A percentile compares a stretch with the other conserved stretches of the same genome.
Conservation (phyloP, 768 basidiomycete species). For the Tricholoma sp. region DNA sequence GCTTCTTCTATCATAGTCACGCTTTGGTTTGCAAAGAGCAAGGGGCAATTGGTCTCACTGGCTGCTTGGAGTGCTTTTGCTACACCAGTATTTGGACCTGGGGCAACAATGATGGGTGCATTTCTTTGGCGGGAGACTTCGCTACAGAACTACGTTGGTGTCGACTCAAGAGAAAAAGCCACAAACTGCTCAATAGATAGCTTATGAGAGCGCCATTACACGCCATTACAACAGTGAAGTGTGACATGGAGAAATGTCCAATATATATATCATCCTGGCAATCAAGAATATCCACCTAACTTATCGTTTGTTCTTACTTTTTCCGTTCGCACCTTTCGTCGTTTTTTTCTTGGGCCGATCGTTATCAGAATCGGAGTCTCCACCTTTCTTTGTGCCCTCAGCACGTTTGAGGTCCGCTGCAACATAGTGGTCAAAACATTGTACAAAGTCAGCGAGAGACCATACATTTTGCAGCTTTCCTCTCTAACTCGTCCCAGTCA, state of each 20-base stretch:
- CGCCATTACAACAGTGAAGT: neutral
- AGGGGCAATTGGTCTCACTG: slow-evolving; percentile 27
- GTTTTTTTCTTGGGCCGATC: slow-evolving; percentile 46
- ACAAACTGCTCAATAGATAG: neutral
- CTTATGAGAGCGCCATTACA: neutral
- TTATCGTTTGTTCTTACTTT: slow-evolving; percentile 31
- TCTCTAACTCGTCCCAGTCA: slow-evolving; percentile 95
- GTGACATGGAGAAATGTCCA: neutral
- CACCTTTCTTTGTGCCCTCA: slow-evolving; percentile 33
- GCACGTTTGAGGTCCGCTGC: slow-evolving; percentile 48
- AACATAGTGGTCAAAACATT: slow-evolving; percentile 17
- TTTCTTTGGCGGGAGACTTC: slow-evolving; percentile 44
- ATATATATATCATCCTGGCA: neutral
- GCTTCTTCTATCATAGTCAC: slow-evolving; percentile 37
- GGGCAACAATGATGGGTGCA: slow-evolving; percentile 44
- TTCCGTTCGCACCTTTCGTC: slow-evolving; percentile 28
- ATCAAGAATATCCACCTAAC: neutral
- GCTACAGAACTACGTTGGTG: neutral
- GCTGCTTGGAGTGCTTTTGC: slow-evolving; percentile 40
- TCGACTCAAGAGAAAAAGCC: neutral
- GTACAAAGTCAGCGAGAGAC: neutral
- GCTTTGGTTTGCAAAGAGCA: slow-evolving; percentile 41
- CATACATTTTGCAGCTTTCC: slow-evolving; percentile 83
- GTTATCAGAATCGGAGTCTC: slow-evolving; percentile 48
- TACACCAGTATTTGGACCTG: slow-evolving; percentile 41